phyloP scores from a whole-genome alignment of 2,329 filamentous ascomycete species.

The Monilinia laxa region DNA sequence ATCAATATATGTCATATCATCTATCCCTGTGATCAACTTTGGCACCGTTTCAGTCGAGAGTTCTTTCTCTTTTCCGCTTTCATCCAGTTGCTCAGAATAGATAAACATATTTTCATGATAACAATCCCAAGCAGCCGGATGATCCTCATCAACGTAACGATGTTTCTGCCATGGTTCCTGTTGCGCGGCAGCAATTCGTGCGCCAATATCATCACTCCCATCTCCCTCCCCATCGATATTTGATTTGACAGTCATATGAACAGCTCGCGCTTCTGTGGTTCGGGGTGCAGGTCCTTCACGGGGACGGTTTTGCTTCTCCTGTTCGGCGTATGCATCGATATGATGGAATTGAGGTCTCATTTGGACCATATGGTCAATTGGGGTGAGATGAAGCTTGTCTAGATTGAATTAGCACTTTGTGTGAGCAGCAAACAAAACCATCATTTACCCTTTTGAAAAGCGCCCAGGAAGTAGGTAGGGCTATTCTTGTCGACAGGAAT shows the following conservation, averaged over 20 bases:
- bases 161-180: slow-evolving; percentile 79
- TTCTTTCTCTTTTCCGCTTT: slow-evolving; percentile 25
- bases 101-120: slow-evolving; percentile 71
- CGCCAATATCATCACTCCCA: slow-evolving; percentile 68
- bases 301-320: slow-evolving; percentile 48
- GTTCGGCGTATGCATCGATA: slow-evolving; percentile 78
- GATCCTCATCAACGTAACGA: slow-evolving; percentile 79
- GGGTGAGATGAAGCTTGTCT: slow-evolving; percentile 86
- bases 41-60: slow-evolving; percentile 33
- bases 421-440: not conserved
- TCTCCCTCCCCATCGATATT: slow-evolving; percentile 65
- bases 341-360: slow-evolving; percentile 91
- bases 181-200: slow-evolving; percentile 75
- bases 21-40: slow-evolving; percentile 53
- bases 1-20: slow-evolving; percentile 61
- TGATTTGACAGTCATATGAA: slow-evolving; percentile 85
- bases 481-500: slow-evolving; percentile 62
- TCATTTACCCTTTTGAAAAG: slow-evolving; percentile 76
- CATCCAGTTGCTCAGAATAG: slow-evolving; percentile 24
- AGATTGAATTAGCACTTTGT: slow-evolving; percentile 20
- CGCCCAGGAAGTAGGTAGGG: slow-evolving; percentile 78
- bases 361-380: slow-evolving; percentile 78
- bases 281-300: slow-evolving; percentile 38
- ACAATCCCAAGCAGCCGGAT: slow-evolving; percentile 69
- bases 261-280: slow-evolving; percentile 63